A percentile compares a stretch with the other conserved stretches of the same genome.
Conservation (phyloP, 495 filamentous ascomycete species). For the Tuber magnatum region DNA sequence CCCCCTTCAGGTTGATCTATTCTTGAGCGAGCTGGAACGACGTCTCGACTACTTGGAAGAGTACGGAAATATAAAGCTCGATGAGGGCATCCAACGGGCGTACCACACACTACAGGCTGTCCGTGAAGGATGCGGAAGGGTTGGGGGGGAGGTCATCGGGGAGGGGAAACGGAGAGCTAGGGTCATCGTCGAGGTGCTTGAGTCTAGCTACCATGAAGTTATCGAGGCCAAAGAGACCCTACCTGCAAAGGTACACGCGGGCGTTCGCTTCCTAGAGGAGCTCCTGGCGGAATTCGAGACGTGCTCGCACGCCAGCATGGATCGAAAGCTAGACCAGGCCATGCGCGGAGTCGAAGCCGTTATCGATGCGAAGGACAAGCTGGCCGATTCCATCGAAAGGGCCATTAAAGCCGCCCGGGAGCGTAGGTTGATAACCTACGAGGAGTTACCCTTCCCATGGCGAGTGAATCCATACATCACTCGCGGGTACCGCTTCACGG, state of each 20-base stretch:
- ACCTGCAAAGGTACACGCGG: slow-evolving; percentile 82
- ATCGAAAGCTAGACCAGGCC: slow-evolving; percentile 66
- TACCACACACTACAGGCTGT: slow-evolving; percentile 82
- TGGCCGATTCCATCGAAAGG: slow-evolving; percentile 71
- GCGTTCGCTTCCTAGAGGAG: slow-evolving; percentile 75
- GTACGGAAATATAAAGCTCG: slow-evolving; percentile 75
- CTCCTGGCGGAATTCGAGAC: slow-evolving; percentile 77
- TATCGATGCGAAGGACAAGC: slow-evolving; percentile 68
- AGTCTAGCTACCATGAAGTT: slow-evolving; percentile 81
- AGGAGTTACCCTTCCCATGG: slow-evolving; percentile 88
- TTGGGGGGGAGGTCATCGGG: slow-evolving; percentile 85
- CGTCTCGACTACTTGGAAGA: slow-evolving; percentile 81
- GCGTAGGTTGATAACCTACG: slow-evolving; percentile 74
- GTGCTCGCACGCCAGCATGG: slow-evolving; percentile 69
- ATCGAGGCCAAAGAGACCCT: slow-evolving; percentile 76
- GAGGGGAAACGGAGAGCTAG: slow-evolving; percentile 75
- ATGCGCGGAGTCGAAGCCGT: slow-evolving; percentile 73
- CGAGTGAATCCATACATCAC: slow-evolving; percentile 89
- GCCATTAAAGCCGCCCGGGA: slow-evolving; percentile 74
- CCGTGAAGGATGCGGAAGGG: slow-evolving; percentile 74
- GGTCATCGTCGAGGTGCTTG: slow-evolving; percentile 89
- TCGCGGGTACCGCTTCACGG: slow-evolving; percentile 83
- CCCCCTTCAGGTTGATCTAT: slow-evolving; percentile 65
- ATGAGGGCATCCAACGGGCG: slow-evolving; percentile 70
- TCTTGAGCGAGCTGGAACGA: slow-evolving; percentile 78